Evolutionary conservation across 768 basidiomycete species (phyloP), one percentile per base, ranked within the genome.

Genomic region (Ramaria sp.): DNA sequence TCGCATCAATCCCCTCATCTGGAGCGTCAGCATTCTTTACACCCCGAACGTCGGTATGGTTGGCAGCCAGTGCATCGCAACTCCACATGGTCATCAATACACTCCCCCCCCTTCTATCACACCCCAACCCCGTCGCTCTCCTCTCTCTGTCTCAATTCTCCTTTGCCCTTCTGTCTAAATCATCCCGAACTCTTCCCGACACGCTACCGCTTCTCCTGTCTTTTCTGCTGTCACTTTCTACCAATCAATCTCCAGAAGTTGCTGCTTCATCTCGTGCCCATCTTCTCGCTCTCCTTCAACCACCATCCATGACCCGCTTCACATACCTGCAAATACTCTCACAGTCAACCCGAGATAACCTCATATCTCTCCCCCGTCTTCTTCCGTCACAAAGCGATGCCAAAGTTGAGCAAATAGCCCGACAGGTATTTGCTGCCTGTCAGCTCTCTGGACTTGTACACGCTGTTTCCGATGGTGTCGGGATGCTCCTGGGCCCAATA

Each of bases 81-180:
- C 71, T 98, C 11, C 81, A 87, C 47, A 84, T 91, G 22, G 90
- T 92, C 7, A 66, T 97, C 52, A 88, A 90, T 61, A 73, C 84
- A 0, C 72, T 97, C 19, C 78, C 85, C 0, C 77, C 85, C 0
- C 74, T 91, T 12, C 69, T 86, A 12, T 76, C 79, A 2, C 91
- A 95, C 64, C 82, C 85, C 12, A 88, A 80, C 0, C 75, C 86
- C 2, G 68, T 72, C 3, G 90, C 87, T 6, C 78, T 87, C 13
- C 60, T 69, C 20, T 81, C 81, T 0, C 71, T 95, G 9, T 70
- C 72, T 27, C 64, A 69, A 0, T 78, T 90, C 63, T 82, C 87
- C 2, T 68, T 72, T 3, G 61, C 69, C 15, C 67, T 91, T 37
- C 71, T 90, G n/a, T 65, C 64, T 11, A 63, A 71, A 3, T 86